A percentile compares a stretch with the other conserved stretches of the same genome.
These are phyloP conservation scores for Pseudomicrostroma phylloplanum DNA, from an alignment of 1,284 basidiomycete species.

Conservation along the genomic window DNA sequence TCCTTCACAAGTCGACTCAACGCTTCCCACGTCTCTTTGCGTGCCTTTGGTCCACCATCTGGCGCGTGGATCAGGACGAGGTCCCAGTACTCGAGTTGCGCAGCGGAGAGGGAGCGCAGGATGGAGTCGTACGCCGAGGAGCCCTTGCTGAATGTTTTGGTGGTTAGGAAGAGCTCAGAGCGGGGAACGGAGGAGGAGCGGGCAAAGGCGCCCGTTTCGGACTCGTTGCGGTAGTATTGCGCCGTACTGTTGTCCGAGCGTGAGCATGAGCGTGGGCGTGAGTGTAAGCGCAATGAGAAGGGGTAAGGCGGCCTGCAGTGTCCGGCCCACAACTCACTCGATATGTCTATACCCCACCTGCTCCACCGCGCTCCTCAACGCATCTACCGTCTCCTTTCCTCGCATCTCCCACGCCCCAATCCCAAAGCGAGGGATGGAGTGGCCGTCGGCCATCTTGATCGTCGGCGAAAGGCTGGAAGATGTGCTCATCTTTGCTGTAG, in stretches of 20 bases:
- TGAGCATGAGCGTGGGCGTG: not conserved
- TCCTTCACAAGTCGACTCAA: slow-evolving; percentile 57
- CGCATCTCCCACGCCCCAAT: slow-evolving; percentile 32
- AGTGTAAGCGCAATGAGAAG: too few species aligned
- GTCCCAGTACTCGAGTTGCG: slow-evolving; percentile 59
- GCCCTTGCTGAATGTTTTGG: slow-evolving; percentile 27
- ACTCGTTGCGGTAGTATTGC: slow-evolving; percentile 68
- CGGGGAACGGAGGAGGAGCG: slow-evolving; percentile 56
- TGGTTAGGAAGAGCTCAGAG: slow-evolving; percentile 62
- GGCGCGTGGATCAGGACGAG: slow-evolving; percentile 72
- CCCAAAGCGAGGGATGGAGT: slow-evolving; percentile 25
- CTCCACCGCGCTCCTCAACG: slow-evolving; percentile 23
- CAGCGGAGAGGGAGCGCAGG: slow-evolving; percentile 7
- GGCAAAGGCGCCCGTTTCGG: slow-evolving; percentile 58
- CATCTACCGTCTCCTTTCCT: slow-evolving; percentile 17
- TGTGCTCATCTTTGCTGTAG: not conserved
- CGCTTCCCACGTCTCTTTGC: slow-evolving; percentile 59
- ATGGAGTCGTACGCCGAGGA: slow-evolving; percentile 9
- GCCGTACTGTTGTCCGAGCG: slow-evolving; percentile 51
- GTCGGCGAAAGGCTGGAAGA: slow-evolving; percentile 18
- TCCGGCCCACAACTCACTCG: too few species aligned
- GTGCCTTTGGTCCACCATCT: slow-evolving; percentile 51
- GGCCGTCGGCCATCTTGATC: slow-evolving; percentile 22
- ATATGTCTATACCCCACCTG: slow-evolving; percentile 53
- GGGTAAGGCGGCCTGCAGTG: too few species aligned